These are phyloP conservation scores for Talaromyces funiculosus DNA, from an alignment of 2,329 filamentous ascomycete species.

Conservation along the genomic window DNA sequence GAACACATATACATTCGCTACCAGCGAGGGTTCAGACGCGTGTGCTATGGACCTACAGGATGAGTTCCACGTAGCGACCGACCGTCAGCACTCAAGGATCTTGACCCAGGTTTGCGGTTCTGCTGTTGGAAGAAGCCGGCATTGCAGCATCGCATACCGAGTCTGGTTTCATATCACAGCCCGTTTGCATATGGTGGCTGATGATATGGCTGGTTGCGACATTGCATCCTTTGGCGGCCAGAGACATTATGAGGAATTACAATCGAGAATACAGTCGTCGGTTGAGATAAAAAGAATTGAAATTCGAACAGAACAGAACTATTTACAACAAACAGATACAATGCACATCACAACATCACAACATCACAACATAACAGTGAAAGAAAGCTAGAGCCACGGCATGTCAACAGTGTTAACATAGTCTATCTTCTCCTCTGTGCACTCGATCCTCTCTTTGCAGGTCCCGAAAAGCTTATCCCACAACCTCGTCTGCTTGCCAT, in stretches of 20 bases:
- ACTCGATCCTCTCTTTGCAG: conserved; percentile 29
- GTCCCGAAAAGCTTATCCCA: conserved; percentile 31
- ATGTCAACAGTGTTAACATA: conserved; percentile 19
- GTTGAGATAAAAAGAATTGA: background rate
- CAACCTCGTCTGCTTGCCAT: conserved; percentile 30
- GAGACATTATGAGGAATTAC: background rate
- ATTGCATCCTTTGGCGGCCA: background rate
- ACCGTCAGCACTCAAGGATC: background rate
- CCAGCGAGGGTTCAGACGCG: background rate
- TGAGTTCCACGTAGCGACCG: background rate
- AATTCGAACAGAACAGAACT: background rate
- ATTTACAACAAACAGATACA: too few species aligned
- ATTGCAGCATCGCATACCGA: background rate
- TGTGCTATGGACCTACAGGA: background rate
- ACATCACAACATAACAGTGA: background rate
- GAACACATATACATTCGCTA: background rate
- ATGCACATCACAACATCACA: background rate
- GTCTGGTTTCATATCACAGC: background rate
- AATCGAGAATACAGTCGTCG: background rate
- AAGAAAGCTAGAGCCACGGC: conserved; percentile 18
- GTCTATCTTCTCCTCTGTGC: conserved; percentile 21
- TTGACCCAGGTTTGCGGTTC: background rate
- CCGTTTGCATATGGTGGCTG: background rate
- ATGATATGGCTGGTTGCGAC: background rate
- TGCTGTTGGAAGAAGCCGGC: background rate